Conservation (phyloP, 768 basidiomycete genomes). For the Boletus eberwhitei region DNA sequence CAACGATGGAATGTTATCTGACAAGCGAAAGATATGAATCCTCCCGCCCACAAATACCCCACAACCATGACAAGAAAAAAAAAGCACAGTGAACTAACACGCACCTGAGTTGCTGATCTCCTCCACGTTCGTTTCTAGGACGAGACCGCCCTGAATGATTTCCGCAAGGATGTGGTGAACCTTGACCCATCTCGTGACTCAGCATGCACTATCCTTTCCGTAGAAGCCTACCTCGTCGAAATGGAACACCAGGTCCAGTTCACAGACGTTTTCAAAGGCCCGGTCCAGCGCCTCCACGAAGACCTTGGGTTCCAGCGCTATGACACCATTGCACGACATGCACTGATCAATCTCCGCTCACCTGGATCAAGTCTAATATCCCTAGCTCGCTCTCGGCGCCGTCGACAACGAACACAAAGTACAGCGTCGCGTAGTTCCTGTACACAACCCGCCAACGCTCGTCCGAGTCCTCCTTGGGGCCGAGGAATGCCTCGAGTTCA, state of each 20-base stretch:
- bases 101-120: constrained; percentile 73
- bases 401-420: constrained; percentile 97
- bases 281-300: constrained; percentile 96
- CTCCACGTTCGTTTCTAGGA: constrained; percentile 91
- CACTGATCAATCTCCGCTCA: constrained; percentile 33
- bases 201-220: not conserved
- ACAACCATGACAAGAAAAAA: not conserved
- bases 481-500: constrained; percentile 74
- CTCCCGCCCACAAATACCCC: not conserved
- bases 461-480: constrained; percentile 44
- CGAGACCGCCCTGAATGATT: constrained; percentile 94
- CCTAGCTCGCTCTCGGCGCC: constrained; percentile 95
- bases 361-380: constrained; percentile 94
- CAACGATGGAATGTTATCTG: not conserved
- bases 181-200: constrained; percentile 28
- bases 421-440: constrained; percentile 91
- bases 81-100: constrained; percentile 20
- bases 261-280: constrained; percentile 97
- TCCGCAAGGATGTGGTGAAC: constrained; percentile 95
- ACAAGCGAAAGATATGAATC: not conserved
- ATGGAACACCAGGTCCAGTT: constrained; percentile 96
- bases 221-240: constrained; percentile 80
- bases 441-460: constrained; percentile 88
- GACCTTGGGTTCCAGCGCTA: constrained; percentile 45
- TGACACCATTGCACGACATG: not conserved